These are phyloP conservation scores for Verbena officinalis DNA, from an alignment of 257 asterid species.

Conservation along the genomic window DNA sequence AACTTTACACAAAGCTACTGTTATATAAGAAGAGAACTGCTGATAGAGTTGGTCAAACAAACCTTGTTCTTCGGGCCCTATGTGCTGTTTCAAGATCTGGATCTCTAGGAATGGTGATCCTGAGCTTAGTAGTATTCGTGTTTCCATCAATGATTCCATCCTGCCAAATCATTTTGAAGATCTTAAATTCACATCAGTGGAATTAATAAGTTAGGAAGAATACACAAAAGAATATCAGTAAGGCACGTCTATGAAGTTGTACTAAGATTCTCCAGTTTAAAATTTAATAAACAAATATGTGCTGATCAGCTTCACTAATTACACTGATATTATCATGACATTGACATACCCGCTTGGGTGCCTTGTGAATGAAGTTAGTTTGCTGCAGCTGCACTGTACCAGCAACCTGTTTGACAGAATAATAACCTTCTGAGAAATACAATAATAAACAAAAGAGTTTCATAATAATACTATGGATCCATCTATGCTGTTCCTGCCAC, in stretches of 20 bases:
- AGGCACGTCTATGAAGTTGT: not conserved
- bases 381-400: conserved; percentile 70
- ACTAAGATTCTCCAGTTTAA: not conserved
- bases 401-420: conserved; percentile 53
- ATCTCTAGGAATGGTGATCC: conserved; percentile 79
- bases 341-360: conserved; percentile 65
- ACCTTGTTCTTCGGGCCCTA: conserved; percentile 80
- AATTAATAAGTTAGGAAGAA: not conserved
- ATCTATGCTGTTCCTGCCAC: conserved; percentile 1
- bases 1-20: not conserved
- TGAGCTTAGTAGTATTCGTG: conserved; percentile 42
- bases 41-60: conserved; percentile 17
- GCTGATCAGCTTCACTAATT: too few relatives aligned
- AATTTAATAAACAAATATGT: not conserved
- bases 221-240: not conserved
- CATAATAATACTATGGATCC: conserved; percentile 1
- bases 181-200: conserved; percentile 11
- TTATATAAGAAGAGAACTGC: conserved; percentile 14
- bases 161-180: conserved; percentile 44
- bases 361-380: conserved; percentile 70
- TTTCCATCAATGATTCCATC: conserved; percentile 52
- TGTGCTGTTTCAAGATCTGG: conserved; percentile 83
- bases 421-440: conserved; percentile 20
- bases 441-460: conserved; percentile 1
- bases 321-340: not conserved